Base-by-base conservation (phyloP, 495 filamentous ascomycete species). In the Copromyces sp. region DNA sequence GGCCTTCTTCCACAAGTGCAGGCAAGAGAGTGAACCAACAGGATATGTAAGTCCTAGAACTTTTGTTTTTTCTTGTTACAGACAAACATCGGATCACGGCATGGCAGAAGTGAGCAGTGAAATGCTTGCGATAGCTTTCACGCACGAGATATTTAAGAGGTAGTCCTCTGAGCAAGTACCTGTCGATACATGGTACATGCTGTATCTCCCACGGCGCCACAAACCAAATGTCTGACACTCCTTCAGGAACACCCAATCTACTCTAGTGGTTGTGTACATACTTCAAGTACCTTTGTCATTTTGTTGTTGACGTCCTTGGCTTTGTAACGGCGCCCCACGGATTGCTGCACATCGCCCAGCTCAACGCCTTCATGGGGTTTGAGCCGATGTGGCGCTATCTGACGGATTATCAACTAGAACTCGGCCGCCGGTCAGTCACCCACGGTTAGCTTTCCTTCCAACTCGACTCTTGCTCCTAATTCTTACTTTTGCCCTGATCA, bases 201-300 rank as follows among this genome's bases (percentile, higher is more conserved):
- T 65, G 14, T 37, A 65, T 65, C 59, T 69, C 47, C 20, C 24
- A 35, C 37, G 73, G 74, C 37, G 73, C 71, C 68, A 61, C 69
- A 72, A 77, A 73, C 72, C 75, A 65, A 65, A 72, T 53, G 70
- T 77, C 69, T 35, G 38, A 78, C 75, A 12, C 9, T 17, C 6
- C 16, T 65, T 71, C 71, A 80, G 71, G 74, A 80, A 77, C 76
- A 73, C 70, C 45, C 53, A 77, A 76, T 78, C 53, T 77, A 70
- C 68, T 65, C 53, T 12, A 65, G 29, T 14, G 29, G 53, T 65
- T 65, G 53, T 29, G 35, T 65, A 65, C 53, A 65, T 65, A 35
- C 53, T 32, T 6, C 29, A 65, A 65, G 53, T 65, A 65, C 53
- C 53, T 61, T 61, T 65, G 53, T 65, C 53, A 65, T 35, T 35